A percentile compares a stretch with the other conserved stretches of the same genome.
These are phyloP conservation scores for Phytophthora sansomeana DNA, from an alignment of 352 stramenopile species.

Conservation along the genomic window DNA sequence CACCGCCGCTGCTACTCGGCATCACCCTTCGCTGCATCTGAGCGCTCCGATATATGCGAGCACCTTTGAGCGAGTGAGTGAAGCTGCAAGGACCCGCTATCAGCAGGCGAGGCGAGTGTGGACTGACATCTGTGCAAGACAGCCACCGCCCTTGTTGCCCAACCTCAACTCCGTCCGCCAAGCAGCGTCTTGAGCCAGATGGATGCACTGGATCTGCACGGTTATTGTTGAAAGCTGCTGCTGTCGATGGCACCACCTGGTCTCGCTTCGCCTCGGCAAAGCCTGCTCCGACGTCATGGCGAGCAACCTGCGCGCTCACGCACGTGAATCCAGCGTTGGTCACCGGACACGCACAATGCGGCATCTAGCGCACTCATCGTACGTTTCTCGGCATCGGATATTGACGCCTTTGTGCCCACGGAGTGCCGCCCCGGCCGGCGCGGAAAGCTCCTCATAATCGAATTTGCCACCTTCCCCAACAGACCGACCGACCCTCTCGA, in stretches of 20 bases:
- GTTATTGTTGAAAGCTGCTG: conserved; percentile 24
- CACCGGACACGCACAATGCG: conserved; percentile 19
- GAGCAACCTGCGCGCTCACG: conserved; percentile 3
- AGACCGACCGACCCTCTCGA: conserved; percentile 5
- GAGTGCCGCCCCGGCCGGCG: neutral
- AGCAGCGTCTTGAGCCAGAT: too few species aligned
- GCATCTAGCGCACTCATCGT: conserved; percentile 19
- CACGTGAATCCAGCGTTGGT: conserved; percentile 17
- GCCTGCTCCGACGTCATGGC: conserved; percentile 12
- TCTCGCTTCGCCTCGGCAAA: too few species aligned
- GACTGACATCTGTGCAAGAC: neutral
- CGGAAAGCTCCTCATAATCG: conserved; percentile 18
- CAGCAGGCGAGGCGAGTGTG: too few species aligned
- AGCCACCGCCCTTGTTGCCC: neutral
- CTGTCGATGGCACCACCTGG: too few species aligned
- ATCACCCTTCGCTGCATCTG: too few species aligned
- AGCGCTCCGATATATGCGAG: too few species aligned
- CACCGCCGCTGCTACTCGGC: too few species aligned
- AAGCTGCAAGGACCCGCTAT: too few species aligned
- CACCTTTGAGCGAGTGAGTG: too few species aligned
- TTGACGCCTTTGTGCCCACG: neutral
- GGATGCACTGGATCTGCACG: too few species aligned
- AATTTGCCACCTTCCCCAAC: conserved; percentile 8
- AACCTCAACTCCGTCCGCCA: conserved; percentile 17
- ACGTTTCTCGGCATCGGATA: conserved; percentile 26